A percentile compares a stretch with the other conserved stretches of the same genome.
Conservation (phyloP, 805 yeast genomes). For the Teunomyces kruisii region DNA sequence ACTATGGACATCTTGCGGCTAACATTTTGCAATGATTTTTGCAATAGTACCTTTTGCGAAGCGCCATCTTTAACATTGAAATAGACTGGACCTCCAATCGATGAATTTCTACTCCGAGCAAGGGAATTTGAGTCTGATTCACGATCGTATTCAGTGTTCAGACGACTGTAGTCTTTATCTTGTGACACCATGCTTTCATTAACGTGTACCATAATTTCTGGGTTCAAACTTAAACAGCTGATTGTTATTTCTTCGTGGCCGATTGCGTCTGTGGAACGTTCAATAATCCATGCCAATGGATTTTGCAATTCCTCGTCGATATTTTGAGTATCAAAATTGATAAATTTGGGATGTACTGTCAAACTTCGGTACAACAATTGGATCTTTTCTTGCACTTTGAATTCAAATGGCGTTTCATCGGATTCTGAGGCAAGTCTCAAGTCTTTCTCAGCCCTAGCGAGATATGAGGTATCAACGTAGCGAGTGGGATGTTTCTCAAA, state of each 20-base stretch:
- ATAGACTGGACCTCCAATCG: slow-evolving; percentile 22
- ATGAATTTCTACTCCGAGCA: slow-evolving; percentile 15
- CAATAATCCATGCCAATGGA: slow-evolving; percentile 21
- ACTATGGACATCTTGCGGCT: slow-evolving; percentile 28
- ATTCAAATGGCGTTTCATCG: background rate
- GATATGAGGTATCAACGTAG: slow-evolving; percentile 3
- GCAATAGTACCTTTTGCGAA: background rate
- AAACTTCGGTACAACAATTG: slow-evolving; percentile 31
- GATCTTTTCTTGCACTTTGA: slow-evolving; percentile 13
- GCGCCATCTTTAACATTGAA: slow-evolving; percentile 12
- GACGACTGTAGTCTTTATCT: background rate
- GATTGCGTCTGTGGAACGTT: slow-evolving; percentile 9
- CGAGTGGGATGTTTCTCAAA: slow-evolving; percentile 6
- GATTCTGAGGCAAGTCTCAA: background rate
- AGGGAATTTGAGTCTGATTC: background rate
- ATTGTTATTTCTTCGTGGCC: slow-evolving; percentile 19
- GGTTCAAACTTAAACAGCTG: slow-evolving; percentile 20
- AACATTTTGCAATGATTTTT: slow-evolving; percentile 13
- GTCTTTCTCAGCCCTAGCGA: background rate
- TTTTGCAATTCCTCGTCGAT: slow-evolving; percentile 19
- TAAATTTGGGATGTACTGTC: slow-evolving; percentile 50
- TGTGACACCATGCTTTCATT: slow-evolving; percentile 9
- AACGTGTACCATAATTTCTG: slow-evolving; percentile 13
- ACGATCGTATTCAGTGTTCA: background rate
- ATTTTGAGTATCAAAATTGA: slow-evolving; percentile 25